These are phyloP conservation scores for Arachis monticola DNA, from an alignment of 331 rosid species.

Conservation along the genomic window DNA sequence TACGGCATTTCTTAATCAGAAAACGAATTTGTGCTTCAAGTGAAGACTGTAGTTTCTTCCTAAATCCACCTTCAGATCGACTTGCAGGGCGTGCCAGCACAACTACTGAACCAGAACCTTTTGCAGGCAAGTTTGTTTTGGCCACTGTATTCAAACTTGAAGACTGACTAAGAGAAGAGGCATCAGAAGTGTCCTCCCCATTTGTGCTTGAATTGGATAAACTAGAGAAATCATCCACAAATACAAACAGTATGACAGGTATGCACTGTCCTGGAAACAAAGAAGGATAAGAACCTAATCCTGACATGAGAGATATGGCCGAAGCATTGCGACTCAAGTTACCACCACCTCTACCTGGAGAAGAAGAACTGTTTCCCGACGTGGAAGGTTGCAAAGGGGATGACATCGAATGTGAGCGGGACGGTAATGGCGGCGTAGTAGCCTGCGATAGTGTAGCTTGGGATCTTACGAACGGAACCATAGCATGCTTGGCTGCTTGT, in stretches of 20 bases:
- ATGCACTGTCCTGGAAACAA: slow-evolving; percentile 95
- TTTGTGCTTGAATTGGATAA: slow-evolving; percentile 52
- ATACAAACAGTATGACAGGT: slow-evolving; percentile 83
- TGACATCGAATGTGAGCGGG: slow-evolving; percentile 56
- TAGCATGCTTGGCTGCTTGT: slow-evolving; percentile 84
- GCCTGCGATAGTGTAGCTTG: slow-evolving; percentile 29
- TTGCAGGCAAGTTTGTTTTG: slow-evolving; percentile 64
- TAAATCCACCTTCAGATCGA: slow-evolving; percentile 77
- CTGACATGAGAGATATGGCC: slow-evolving; percentile 78
- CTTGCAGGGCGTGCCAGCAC: slow-evolving; percentile 88
- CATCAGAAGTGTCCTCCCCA: slow-evolving; percentile 66
- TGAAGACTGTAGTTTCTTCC: slow-evolving; percentile 86
- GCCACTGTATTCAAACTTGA: slow-evolving; percentile 58
- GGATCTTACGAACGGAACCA: slow-evolving; percentile 71
- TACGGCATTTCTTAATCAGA: slow-evolving; percentile 80
- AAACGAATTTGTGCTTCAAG: slow-evolving; percentile 90
- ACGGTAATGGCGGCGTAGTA: slow-evolving; percentile 40
- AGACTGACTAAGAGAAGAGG: slow-evolving; percentile 56
- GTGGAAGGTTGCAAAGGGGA: slow-evolving; percentile 56
- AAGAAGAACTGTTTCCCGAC: slow-evolving; percentile 64
- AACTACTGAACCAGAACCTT: slow-evolving; percentile 83
- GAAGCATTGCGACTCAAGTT: slow-evolving; percentile 68
- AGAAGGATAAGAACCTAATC: slow-evolving; percentile 87
- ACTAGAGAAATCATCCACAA: slow-evolving; percentile 75
- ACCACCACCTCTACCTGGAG: slow-evolving; percentile 73